phyloP scores from a whole-genome alignment of 208 protist genomes.

The Herpetomonas samuelpessoai region DNA sequence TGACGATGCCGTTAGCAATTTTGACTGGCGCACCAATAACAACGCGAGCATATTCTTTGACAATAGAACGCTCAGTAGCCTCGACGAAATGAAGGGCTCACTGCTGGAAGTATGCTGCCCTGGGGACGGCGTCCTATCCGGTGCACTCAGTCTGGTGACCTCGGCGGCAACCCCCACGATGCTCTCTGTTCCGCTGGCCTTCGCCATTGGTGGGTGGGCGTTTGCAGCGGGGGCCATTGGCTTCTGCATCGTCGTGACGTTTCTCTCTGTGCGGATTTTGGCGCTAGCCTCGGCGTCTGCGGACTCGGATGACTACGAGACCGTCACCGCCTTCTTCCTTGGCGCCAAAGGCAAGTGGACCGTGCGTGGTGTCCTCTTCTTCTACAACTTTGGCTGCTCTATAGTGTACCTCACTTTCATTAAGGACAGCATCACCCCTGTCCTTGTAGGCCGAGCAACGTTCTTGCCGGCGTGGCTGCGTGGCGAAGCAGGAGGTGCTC shows the following conservation, averaged over 20 bases:
- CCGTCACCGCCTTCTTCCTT: slow-evolving; percentile 71
- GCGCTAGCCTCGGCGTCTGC: slow-evolving; percentile 66
- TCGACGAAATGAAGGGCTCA: slow-evolving; percentile 73
- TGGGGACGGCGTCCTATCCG: slow-evolving; percentile 62
- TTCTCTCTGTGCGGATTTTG: slow-evolving; percentile 73
- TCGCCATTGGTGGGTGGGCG: slow-evolving; percentile 49
- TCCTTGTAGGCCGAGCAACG: slow-evolving; percentile 34
- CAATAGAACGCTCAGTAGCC: slow-evolving; percentile 64
- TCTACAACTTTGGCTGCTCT: slow-evolving; percentile 71
- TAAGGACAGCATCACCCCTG: slow-evolving; percentile 54
- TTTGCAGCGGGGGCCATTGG: slow-evolving; percentile 46
- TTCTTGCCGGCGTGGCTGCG: slow-evolving; percentile 65
- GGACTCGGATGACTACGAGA: slow-evolving; percentile 77
- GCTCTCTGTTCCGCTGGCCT: slow-evolving; percentile 73
- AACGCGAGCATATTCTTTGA: slow-evolving; percentile 57
- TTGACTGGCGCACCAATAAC: slow-evolving; percentile 35
- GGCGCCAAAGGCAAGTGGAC: slow-evolving; percentile 42
- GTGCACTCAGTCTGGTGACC: slow-evolving; percentile 63
- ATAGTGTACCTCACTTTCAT: slow-evolving; percentile 77
- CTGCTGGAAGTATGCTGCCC: slow-evolving; percentile 69
- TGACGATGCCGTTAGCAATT: slow-evolving; percentile 2
- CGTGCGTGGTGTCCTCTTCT: slow-evolving; percentile 57
- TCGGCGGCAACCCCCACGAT: slow-evolving; percentile 68
- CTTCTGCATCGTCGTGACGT: slow-evolving; percentile 59
- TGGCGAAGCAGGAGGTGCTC: slow-evolving; percentile 29